phyloP scores from a whole-genome alignment of 306 rosid genomes.

The Cyamopsis tetragonoloba region DNA sequence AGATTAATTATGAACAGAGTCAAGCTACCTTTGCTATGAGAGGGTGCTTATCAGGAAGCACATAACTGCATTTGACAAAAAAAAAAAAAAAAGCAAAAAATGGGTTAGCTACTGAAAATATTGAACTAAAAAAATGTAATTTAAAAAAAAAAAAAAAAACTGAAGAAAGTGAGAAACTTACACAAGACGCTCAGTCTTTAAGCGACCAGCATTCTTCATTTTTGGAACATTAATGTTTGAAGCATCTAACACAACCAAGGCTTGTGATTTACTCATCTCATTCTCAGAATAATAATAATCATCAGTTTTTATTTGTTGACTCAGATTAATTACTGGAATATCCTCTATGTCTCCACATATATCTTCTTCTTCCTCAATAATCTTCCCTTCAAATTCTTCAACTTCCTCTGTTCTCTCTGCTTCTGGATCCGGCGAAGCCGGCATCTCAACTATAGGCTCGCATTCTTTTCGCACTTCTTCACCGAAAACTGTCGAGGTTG shows the following conservation, averaged over 20 bases:
- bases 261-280: constrained; percentile 25
- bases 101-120: neutral
- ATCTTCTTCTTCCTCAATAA: constrained; percentile 37
- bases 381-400: neutral
- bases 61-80: constrained; percentile 51
- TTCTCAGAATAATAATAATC: neutral
- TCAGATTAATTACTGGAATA: constrained; percentile 17
- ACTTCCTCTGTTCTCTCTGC: neutral
- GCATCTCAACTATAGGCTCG: constrained; percentile 58
- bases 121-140: neutral
- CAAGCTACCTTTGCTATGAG: constrained; percentile 32
- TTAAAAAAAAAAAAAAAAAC: neutral
- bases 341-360: constrained; percentile 12
- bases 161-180: constrained; percentile 38
- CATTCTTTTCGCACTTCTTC: neutral
- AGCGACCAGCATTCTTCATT: constrained; percentile 47
- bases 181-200: constrained; percentile 61
- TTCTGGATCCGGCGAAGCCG: constrained; percentile 36
- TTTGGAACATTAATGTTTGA: constrained; percentile 24
- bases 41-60: constrained; percentile 44
- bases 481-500: neutral
- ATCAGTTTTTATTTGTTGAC: neutral
- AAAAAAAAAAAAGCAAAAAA: neutral
- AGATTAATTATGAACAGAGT: neutral
- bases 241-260: constrained; percentile 30